Base-by-base conservation (phyloP, 164 flowering plant species). In the Berberis vulgaris region DNA sequence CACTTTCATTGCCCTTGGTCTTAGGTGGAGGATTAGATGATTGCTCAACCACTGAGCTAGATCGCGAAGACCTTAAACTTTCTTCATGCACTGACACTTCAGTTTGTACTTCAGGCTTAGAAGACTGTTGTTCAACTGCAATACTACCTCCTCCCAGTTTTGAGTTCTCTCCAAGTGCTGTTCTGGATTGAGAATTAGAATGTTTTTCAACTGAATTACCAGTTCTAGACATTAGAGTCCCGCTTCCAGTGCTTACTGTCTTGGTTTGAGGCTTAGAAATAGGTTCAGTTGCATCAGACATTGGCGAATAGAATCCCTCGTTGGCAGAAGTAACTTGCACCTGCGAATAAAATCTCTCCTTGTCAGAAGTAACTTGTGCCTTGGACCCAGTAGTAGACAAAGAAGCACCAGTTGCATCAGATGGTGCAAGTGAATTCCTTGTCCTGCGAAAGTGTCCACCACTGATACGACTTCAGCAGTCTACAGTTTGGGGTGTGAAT, bases 391-490 rank as follows among this genome's bases (percentile, higher is more conserved):
- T 63, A 38, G 58, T 40, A 49, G 12, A 63, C 44, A 60, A 73
- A 46, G 41, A 67, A 64, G 50, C 57, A 4, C 38, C 71, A 71
- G 54, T 66, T 41, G 46, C 66, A 8, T 43, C 61, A 44, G 77
- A 47, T 11, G 43, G 61, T 67, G 64, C 12, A 38, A 81, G 69
- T 58, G 80, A 65, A 65, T 67, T 78, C 63, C 73, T 84, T 47
- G 88, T 81, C 78, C 91, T 79, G 60, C 80, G 81, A 74, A 90
- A 84, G 62, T 74, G 42, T 56, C 67, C 75, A 42, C 71, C 47
- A 58, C 68, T 72, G 6, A 54, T 40, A 66, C 64, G 69, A 45
- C 68, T 68, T 57, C 55, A 76, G 40, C 61, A 50, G n/a, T 67
- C 54, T 54, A 50, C 13, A 66, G 68, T 56, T 40, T 54, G 71